phyloP scores from a whole-genome alignment of 176 grass and related monocot species.

The Oryza meridionalis region DNA sequence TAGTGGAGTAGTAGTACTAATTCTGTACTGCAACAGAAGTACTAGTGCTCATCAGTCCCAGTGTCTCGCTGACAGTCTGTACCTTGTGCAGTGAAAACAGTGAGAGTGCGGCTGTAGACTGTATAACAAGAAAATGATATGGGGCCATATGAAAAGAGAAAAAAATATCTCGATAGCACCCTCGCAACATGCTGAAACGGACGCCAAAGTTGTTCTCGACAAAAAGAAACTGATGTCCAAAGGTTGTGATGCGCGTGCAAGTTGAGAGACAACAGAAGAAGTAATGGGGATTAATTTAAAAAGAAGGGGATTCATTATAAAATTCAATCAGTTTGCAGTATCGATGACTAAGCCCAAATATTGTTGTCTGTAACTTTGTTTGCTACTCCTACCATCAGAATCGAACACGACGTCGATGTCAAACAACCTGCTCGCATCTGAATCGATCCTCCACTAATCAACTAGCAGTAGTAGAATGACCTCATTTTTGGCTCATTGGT shows the following conservation, averaged over 20 bases:
- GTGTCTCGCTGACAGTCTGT: background rate
- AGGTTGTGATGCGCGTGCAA: background rate
- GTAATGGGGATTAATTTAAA: background rate
- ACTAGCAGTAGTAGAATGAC: slow-evolving; percentile 28
- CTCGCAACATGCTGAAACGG: background rate
- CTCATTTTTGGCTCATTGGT: background rate
- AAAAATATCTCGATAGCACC: background rate
- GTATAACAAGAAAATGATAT: background rate
- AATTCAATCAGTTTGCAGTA: background rate
- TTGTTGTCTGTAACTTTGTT: too few species aligned
- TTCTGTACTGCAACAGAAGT: background rate
- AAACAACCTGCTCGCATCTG: slow-evolving; percentile 2
- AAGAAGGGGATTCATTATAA: background rate
- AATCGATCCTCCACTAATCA: background rate
- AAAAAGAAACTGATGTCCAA: background rate
- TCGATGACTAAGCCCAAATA: background rate
- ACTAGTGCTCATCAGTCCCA: background rate
- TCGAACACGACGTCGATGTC: slow-evolving; percentile 30
- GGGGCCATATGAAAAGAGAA: background rate
- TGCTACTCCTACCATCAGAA: background rate
- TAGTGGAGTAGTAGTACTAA: too few species aligned
- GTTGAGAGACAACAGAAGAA: background rate
- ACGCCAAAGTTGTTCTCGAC: background rate
- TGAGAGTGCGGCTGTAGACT: background rate
- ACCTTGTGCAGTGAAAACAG: background rate